phyloP scores from a whole-genome alignment of 139 green algal genomes.

The Tetraselmis striata region DNA sequence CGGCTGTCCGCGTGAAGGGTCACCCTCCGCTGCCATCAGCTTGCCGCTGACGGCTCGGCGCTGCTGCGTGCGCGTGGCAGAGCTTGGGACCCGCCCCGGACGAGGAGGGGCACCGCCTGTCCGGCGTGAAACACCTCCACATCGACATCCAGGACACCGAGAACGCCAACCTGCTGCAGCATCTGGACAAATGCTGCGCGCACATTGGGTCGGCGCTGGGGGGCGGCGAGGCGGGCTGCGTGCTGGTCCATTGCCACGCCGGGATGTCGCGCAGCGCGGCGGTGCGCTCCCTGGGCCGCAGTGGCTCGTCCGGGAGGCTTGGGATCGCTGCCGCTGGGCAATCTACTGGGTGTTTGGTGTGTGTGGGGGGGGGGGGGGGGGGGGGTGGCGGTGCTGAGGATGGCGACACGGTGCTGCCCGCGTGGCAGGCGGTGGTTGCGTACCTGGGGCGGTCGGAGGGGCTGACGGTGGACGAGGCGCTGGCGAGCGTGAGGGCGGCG shows the following conservation, averaged over 20 bases:
- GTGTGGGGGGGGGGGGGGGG: constrained; percentile 3
- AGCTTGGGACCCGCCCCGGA: background rate
- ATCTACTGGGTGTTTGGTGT: no score
- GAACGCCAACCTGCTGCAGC: constrained; percentile 10
- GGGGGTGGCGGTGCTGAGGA: no score
- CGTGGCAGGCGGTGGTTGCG: background rate
- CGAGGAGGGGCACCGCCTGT: background rate
- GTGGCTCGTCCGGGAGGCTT: no score
- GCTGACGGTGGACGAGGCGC: background rate
- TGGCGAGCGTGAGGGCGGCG: background rate
- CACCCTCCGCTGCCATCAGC: background rate
- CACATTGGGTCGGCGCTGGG: background rate
- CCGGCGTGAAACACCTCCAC: background rate
- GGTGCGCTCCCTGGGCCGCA: constrained; percentile 5
- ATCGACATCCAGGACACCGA: constrained; percentile 14
- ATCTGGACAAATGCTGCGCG: background rate
- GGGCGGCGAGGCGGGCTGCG: background rate
- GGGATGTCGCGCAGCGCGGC: constrained; percentile 16
- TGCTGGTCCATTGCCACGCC: constrained; percentile 19
- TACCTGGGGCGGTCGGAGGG: background rate
- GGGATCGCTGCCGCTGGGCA: no score
- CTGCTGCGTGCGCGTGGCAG: background rate
- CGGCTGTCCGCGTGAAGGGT: no score
- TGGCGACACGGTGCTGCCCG: no score
- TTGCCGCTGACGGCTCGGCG: background rate